Evolutionary conservation across 2,329 filamentous ascomycete species (phyloP), one percentile per base, ranked within the genome.

Genomic region (Verticillium zaregamsianum): DNA sequence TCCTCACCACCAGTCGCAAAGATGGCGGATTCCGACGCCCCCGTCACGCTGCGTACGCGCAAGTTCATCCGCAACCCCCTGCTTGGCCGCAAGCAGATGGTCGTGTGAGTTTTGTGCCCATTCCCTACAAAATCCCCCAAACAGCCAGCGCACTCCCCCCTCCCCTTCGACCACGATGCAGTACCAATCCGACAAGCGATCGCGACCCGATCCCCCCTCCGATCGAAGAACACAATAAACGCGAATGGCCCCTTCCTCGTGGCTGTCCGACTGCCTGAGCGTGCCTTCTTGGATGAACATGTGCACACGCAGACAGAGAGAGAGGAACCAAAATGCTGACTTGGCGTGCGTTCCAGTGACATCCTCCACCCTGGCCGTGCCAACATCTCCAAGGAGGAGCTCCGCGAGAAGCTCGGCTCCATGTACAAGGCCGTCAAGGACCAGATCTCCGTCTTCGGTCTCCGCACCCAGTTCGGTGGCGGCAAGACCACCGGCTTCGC

Each of bases 11-110:
- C 67, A 80, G 76, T 76, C 82, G 83, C 83, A 85, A 96, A 82
- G 81, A 97, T 97, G 94, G 91, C 93, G 83, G 91, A 93, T 83
- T 82, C 82, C 77, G 89, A 92, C 79, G 81, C 82, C 74, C 83
- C 89, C 78, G 89, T 93, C 79, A 93, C 90, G 76, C 84, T 93
- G 84, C 89, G 95, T 86, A 99, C 95, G 83, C 94, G 95, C 91
- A 98, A 98, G 88, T 99, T 99, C 91, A 96, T 98, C 85, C 92
- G 93, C 86, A 99, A 99, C 90, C 92, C 95, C 81, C 92, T 99
- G 78, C 90, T 99, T 79, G 92, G 90, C 80, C 91, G 94, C 82
- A 97, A 96, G 89, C 94, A 98, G 90, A 97, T 98, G 92, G 94
- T 97, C 84, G 91, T 97, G 94, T 97, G 92, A 88, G 91, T 90